Evolutionary conservation across 768 basidiomycete genomes (phyloP).

Genomic region (Lanmaoa pseudosensibilis): DNA sequence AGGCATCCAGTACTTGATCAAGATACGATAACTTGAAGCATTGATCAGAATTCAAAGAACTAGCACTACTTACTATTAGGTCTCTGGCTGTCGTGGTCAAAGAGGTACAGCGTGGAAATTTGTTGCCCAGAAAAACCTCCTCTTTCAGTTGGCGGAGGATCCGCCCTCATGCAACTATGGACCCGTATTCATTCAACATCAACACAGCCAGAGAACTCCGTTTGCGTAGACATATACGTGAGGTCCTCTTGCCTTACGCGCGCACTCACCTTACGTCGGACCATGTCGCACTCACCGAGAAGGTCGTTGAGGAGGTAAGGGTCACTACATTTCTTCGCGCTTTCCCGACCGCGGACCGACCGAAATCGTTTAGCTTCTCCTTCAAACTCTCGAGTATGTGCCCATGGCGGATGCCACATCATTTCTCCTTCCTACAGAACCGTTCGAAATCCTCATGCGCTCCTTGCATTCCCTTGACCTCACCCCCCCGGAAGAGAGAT

Average conservation of each 20-base stretch:
- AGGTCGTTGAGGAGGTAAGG: slow-evolving; percentile 46
- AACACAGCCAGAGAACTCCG: slow-evolving; percentile 22
- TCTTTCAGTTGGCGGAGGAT: background rate
- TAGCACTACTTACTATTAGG: background rate
- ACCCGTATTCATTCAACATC: slow-evolving; percentile 17
- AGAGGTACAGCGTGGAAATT: slow-evolving; percentile 1
- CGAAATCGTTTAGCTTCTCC: slow-evolving; percentile 38
- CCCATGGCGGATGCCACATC: slow-evolving; percentile 52
- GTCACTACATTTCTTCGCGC: background rate
- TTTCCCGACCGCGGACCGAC: background rate
- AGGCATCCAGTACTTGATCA: background rate
- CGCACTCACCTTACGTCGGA: slow-evolving; percentile 53
- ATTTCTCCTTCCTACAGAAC: slow-evolving; percentile 53
- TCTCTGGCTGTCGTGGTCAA: background rate
- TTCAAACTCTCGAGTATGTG: slow-evolving; percentile 41
- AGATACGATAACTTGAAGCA: background rate
- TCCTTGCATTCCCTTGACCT: slow-evolving; percentile 36
- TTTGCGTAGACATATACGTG: slow-evolving; percentile 48
- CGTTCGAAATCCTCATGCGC: slow-evolving; percentile 45
- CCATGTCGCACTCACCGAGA: slow-evolving; percentile 54
- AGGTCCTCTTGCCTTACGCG: slow-evolving; percentile 54
- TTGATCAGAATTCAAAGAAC: background rate
- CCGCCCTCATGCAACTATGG: slow-evolving; percentile 9
- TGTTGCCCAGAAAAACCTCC: background rate
- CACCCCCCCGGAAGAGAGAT: slow-evolving; percentile 44